These are phyloP conservation scores for Raddia distichophylla DNA, from an alignment of 176 grass and related monocot species.

Conservation along the genomic window DNA sequence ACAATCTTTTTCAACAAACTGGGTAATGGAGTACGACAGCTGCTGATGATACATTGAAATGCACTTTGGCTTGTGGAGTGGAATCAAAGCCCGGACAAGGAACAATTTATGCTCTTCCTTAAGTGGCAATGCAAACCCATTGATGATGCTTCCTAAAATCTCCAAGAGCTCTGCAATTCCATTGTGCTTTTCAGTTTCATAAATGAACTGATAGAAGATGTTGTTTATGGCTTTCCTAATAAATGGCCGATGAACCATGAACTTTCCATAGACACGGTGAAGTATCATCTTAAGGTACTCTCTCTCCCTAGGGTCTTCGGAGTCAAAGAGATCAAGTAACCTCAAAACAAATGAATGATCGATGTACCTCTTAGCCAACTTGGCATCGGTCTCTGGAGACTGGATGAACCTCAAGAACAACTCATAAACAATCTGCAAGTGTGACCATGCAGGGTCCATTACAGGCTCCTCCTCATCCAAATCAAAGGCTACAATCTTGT, in stretches of 20 bases:
- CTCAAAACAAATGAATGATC: slow-evolving; percentile 78
- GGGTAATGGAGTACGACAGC: slow-evolving; percentile 73
- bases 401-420: slow-evolving; percentile 81
- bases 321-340: slow-evolving; percentile 87
- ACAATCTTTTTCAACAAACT: slow-evolving; percentile 88
- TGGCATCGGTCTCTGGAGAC: slow-evolving; percentile 79
- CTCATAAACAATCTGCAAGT: slow-evolving; percentile 88
- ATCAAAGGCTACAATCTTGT: slow-evolving; percentile 70
- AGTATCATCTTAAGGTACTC: slow-evolving; percentile 91
- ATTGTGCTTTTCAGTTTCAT: slow-evolving; percentile 86
- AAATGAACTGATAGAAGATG: slow-evolving; percentile 90
- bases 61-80: slow-evolving; percentile 81
- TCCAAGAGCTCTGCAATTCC: slow-evolving; percentile 86
- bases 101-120: slow-evolving; percentile 94
- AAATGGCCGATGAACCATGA: slow-evolving; percentile 88
- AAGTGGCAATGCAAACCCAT: slow-evolving; percentile 82
- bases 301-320: slow-evolving; percentile 80
- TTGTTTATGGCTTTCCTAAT: slow-evolving; percentile 87
- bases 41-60: slow-evolving; percentile 76
- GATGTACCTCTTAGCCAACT: slow-evolving; percentile 80
- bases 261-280: slow-evolving; percentile 88
- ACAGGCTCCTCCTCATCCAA: slow-evolving; percentile 80
- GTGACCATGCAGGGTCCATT: slow-evolving; percentile 81
- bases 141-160: slow-evolving; percentile 87
- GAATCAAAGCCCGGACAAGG: slow-evolving; percentile 72